A percentile compares a stretch with the other conserved stretches of the same genome.
phyloP scores from a whole-genome alignment of 2,329 filamentous ascomycete genomes.

The Xylaria polymorpha region DNA sequence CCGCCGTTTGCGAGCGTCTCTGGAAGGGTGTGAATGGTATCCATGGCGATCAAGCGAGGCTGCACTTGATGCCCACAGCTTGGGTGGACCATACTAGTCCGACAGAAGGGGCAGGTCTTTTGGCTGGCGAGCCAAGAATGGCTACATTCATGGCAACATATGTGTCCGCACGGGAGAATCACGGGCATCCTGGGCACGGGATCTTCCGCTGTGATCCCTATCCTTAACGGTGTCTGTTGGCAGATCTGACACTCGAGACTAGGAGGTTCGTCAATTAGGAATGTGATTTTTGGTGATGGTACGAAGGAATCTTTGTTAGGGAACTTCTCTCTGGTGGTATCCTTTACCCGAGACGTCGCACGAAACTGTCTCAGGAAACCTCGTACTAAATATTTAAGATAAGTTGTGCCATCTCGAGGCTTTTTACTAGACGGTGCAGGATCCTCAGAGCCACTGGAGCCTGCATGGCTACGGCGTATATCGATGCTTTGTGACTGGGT shows the following conservation, averaged over 20 bases:
- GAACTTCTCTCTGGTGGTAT: neutral
- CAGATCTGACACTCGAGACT: conserved; percentile 47
- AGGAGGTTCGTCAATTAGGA: conserved; percentile 45
- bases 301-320: conserved; percentile 40
- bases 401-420: conserved; percentile 12
- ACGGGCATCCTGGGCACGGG: conserved; percentile 36
- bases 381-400: conserved; percentile 38
- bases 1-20: conserved; percentile 50
- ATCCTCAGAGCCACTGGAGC: neutral
- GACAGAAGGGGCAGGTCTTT: conserved; percentile 53
- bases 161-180: conserved; percentile 54
- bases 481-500: neutral
- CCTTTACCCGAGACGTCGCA: neutral
- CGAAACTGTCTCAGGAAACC: conserved; percentile 26
- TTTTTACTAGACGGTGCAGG: neutral
- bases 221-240: conserved; percentile 29
- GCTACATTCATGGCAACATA: conserved; percentile 49
- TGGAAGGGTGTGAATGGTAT: conserved; percentile 51
- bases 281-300: conserved; percentile 45
- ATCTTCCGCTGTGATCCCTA: conserved; percentile 22
- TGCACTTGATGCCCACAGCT: conserved; percentile 49
- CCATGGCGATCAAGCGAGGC: conserved; percentile 44
- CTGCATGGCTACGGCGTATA: conserved; percentile 5
- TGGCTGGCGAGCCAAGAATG: conserved; percentile 44
- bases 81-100: conserved; percentile 45